phyloP scores from a whole-genome alignment of 495 filamentous ascomycete genomes.

The Glarea lozoyensis region DNA sequence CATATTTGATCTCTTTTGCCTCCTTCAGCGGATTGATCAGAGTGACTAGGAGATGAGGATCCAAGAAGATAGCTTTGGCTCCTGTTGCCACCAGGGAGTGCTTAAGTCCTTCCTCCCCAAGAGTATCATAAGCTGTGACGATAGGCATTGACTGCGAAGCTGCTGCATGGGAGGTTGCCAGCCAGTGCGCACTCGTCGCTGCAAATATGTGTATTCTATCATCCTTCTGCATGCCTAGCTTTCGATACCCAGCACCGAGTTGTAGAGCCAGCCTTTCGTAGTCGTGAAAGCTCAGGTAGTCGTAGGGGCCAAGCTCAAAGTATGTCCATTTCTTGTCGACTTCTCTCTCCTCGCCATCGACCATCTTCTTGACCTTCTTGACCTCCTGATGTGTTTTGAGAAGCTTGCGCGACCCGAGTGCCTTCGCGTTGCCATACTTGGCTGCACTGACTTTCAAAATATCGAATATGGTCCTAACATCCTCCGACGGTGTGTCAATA shows the following conservation, averaged over 20 bases:
- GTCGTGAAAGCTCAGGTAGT: conserved; percentile 79
- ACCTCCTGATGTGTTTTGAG: conserved; percentile 82
- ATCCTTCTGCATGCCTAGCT: conserved; percentile 64
- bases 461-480: conserved; percentile 79
- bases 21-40: conserved; percentile 74
- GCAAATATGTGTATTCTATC: conserved; percentile 84
- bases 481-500: conserved; percentile 52
- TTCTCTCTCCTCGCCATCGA: conserved; percentile 82
- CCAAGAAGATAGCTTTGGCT: conserved; percentile 83
- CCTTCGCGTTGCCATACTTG: conserved; percentile 83
- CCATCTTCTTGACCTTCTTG: conserved; percentile 94
- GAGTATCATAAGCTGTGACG: conserved; percentile 95
- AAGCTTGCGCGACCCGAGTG: conserved; percentile 69
- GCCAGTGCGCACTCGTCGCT: conserved; percentile 77
- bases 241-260: conserved; percentile 68
- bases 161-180: conserved; percentile 62
- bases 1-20: conserved; percentile 64
- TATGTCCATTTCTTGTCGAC: conserved; percentile 95
- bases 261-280: conserved; percentile 70
- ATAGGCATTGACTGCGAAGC: conserved; percentile 90
- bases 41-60: conserved; percentile 72
- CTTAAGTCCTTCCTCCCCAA: conserved; percentile 85
- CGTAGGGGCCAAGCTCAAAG: conserved; percentile 85
- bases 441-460: conserved; percentile 69
- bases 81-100: conserved; percentile 86